A percentile compares a stretch with the other conserved stretches of the same genome.
phyloP scores from a whole-genome alignment of 768 basidiomycete genomes.

The Lactarius pseudohatsudake region DNA sequence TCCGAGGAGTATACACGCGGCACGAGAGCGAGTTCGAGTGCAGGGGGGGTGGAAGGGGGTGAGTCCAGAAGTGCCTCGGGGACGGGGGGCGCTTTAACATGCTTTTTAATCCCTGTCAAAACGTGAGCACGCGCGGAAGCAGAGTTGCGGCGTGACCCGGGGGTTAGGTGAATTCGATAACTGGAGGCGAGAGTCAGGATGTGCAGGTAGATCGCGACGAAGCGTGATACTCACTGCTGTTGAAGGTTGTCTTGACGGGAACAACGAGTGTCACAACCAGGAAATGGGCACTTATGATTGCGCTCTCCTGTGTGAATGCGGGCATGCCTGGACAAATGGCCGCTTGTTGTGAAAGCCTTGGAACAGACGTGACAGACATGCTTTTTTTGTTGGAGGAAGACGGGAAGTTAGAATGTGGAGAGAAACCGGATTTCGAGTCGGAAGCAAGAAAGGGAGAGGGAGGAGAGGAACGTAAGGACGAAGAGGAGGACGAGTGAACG shows the following conservation, averaged over 20 bases:
- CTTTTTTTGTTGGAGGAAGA: constrained; percentile 31
- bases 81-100: constrained; percentile 24
- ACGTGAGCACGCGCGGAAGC: constrained; percentile 42
- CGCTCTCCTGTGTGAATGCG: constrained; percentile 89
- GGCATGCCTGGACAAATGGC: constrained; percentile 86
- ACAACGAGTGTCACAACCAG: constrained; percentile 91
- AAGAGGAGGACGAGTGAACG: constrained; percentile 12
- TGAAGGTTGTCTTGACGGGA: constrained; percentile 87
- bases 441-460: constrained; percentile 8
- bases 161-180: constrained; percentile 80
- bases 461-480: constrained; percentile 3
- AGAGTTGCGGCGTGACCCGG: constrained; percentile 70
- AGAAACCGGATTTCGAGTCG: not conserved
- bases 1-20: constrained; percentile 21
- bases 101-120: constrained; percentile 21
- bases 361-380: constrained; percentile 74
- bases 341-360: constrained; percentile 82
- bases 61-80: constrained; percentile 27
- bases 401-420: not conserved
- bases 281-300: constrained; percentile 92
- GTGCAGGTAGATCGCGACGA: not conserved
- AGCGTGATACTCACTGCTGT: constrained; percentile 47
- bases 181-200: constrained; percentile 38
- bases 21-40: constrained; percentile 30
- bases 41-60: constrained; percentile 32